Evolutionary conservation across 441 rosid genomes (phyloP).

Genomic region (Populus hybrid): DNA sequence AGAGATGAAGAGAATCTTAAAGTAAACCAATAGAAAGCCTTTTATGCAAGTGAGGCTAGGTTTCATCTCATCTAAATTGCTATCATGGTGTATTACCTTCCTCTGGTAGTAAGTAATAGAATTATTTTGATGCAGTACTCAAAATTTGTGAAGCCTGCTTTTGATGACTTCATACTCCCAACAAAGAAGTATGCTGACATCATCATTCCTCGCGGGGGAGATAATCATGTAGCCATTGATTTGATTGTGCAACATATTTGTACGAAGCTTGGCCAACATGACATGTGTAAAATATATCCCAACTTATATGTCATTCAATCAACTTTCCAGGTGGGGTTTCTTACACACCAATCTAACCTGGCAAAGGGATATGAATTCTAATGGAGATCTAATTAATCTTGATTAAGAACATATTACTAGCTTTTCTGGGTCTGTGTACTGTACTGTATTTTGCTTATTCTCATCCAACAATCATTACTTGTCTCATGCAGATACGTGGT

Average conservation of each 20-base stretch:
- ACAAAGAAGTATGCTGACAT: conserved; percentile 97
- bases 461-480: conserved; percentile 5
- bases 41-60: background rate
- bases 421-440: background rate
- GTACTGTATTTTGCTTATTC: conserved; percentile 5
- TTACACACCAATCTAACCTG: conserved; percentile 11
- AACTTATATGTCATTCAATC: conserved; percentile 91
- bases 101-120: background rate
- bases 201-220: conserved; percentile 98
- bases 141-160: conserved; percentile 97
- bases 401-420: background rate
- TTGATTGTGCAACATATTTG: conserved; percentile 96
- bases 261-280: conserved; percentile 97
- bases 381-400: background rate
- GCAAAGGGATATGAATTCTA: background rate
- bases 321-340: conserved; percentile 78
- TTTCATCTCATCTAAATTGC: background rate
- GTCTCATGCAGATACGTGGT: conserved; percentile 79
- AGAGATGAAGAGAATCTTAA: background rate
- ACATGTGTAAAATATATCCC: conserved; percentile 95
- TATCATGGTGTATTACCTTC: background rate
- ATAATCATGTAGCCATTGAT: conserved; percentile 96
- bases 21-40: background rate
- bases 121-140: conserved; percentile 75
- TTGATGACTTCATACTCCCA: conserved; percentile 96